Evolutionary conservation across 441 rosid species (phyloP), one percentile per base, ranked within the genome.

Genomic region (Viola pubescens): DNA sequence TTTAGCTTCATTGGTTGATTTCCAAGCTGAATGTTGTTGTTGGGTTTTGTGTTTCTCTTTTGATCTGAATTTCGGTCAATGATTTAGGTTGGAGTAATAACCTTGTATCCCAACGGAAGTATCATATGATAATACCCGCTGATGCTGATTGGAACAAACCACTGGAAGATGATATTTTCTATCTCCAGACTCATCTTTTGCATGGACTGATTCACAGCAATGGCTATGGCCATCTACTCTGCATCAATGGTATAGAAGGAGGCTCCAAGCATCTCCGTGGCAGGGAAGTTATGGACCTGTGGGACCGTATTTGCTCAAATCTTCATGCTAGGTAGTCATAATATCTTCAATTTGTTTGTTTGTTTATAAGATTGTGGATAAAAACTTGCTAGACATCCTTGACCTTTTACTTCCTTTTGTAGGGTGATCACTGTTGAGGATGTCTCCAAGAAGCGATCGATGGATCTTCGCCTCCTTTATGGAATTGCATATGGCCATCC

Each of bases 401-500:
- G 3, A 7, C 3, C 37, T 34, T 54, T 63, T 61, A 45, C 12
- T 43, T 38, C 37, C 19, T 0, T 52, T 14, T 73, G 56, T 59
- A 87, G 95, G 80, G 85, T 77, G 79, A 75, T 91, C 39, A 76
- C 87, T 0, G 90, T 84, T 49, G 88, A 85, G 58, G 98, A 91
- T 73, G 61, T 61, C n/a, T 76, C 88, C 2, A 89, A 79, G 82
- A 87, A 88, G 74, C 73, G 78, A 13, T 69, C 71, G 4, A 60
- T 89, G 86, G 88, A 87, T 65, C 89, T 89, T 57, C 80, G 94
- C 42, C 66, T 91, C 19, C 74, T 91, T 4, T 77, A 82, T 52
- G 97, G 97, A 43, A 82, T 85, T 1, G 97, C 94, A 3, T 91
- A 91, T 72, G 94, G 95, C 0, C 95, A 87, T 70, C 54, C 95